Evolutionary conservation across 768 basidiomycete species (phyloP).

Genomic region (Kwoniella shandongensis): DNA sequence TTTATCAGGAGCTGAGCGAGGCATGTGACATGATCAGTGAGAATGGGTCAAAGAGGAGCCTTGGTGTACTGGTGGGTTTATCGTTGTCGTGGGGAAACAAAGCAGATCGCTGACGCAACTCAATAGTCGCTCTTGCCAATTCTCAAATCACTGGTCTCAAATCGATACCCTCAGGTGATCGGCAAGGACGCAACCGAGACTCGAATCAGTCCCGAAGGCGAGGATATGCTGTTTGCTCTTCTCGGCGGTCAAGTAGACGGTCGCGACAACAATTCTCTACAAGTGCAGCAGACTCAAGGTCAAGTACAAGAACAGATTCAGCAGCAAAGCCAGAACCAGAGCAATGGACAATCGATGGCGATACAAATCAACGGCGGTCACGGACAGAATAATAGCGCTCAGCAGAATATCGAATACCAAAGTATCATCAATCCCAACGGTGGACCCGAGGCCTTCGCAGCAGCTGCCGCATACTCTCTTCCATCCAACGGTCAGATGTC

Average conservation of each 20-base stretch:
- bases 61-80: slow-evolving; percentile 37
- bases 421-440: slow-evolving; percentile 17
- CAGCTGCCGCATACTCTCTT: neutral
- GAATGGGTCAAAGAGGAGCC: slow-evolving; percentile 32
- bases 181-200: slow-evolving; percentile 16
- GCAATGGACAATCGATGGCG: neutral
- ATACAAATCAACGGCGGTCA: neutral
- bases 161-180: slow-evolving; percentile 37
- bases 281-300: neutral
- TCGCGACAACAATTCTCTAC: neutral
- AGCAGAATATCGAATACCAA: slow-evolving; percentile 5
- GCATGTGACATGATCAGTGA: slow-evolving; percentile 43
- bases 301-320: neutral
- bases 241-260: slow-evolving; percentile 41
- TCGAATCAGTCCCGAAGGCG: slow-evolving; percentile 30
- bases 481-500: neutral
- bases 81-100: neutral
- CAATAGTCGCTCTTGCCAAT: slow-evolving; percentile 33
- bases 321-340: too few species aligned
- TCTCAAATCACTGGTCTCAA: slow-evolving; percentile 32
- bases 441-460: slow-evolving; percentile 13
- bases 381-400: neutral
- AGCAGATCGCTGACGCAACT: neutral
- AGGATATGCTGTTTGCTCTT: slow-evolving; percentile 47
- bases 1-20: slow-evolving; percentile 36